Evolutionary conservation across 1,139 yeast species (phyloP).

Genomic region (Petasospora rhodanensis): DNA sequence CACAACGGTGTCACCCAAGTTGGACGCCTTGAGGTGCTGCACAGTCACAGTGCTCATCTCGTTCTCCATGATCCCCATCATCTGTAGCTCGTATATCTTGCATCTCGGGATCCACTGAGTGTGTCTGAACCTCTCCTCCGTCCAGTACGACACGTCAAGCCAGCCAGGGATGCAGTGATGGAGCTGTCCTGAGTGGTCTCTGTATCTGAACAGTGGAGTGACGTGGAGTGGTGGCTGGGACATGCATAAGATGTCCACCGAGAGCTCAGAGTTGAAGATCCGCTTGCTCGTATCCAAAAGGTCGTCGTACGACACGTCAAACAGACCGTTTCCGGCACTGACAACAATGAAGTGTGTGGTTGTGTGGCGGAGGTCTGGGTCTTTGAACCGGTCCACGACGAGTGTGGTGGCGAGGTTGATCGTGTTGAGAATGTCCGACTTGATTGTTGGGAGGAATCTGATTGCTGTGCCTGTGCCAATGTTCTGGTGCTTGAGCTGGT

Average conservation of each 20-base stretch:
- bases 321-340: conserved; percentile 91
- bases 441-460: conserved; percentile 76
- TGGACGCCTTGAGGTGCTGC: conserved; percentile 42
- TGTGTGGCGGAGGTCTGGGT: conserved; percentile 83
- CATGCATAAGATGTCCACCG: conserved; percentile 82
- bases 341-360: conserved; percentile 79
- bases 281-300: conserved; percentile 72
- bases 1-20: conserved; percentile 30
- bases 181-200: conserved; percentile 48
- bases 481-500: conserved; percentile 30
- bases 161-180: conserved; percentile 87
- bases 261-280: conserved; percentile 72
- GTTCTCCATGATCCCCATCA: conserved; percentile 97
- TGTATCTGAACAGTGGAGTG: conserved; percentile 80
- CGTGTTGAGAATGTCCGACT: conserved; percentile 86
- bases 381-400: conserved; percentile 74
- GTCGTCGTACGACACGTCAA: conserved; percentile 83
- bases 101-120: conserved; percentile 85
- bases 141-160: conserved; percentile 91
- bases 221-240: conserved; percentile 90
- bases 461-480: conserved; percentile 31
- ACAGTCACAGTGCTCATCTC: conserved; percentile 66
- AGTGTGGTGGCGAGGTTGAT: conserved; percentile 78
- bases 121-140: conserved; percentile 41
- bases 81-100: conserved; percentile 89